Evolutionary conservation across 192 early-diverging fungal species (phyloP), one percentile per base, ranked within the genome.

Genomic region (Backusella psychrophila): DNA sequence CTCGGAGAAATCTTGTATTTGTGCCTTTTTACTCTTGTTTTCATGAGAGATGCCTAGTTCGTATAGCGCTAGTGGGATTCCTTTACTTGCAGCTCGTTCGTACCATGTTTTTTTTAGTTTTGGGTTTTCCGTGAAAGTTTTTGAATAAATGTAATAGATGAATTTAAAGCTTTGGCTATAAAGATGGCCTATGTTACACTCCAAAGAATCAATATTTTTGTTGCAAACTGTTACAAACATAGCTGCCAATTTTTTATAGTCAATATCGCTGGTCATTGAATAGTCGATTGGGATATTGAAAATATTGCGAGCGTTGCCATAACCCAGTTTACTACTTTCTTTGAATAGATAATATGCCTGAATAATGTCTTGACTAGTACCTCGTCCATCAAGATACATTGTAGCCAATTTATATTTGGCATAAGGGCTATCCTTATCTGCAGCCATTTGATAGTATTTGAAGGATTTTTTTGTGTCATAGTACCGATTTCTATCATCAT

Each of bases 361-460:
- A 0, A 21, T n/a, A 4, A 53, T 6, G 6, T 53, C 46, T 73
- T 74, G 46, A 67, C 53, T 46, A 73, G 68, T 79, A 81, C 79
- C 12, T 36, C 34, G 4, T 67, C 80, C 34, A 75, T 70, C 0
- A 33, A 33, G 33, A 33, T 33, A 33, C 21, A 38, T 14, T 70
- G 14, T 26, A 0, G 66, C 31, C 12, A 19, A 17, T 44, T 39
- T 19, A 36, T 21, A 38, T 46, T 26, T 42, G 19, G 35, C 23
- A n/a, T 21, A 21, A 0, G 69, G 0, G 23, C 7, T 41, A 23
- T 19, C 29, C 4, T 71, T 17, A 0, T 8, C 7, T 0, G 76
- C 72, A 7, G 72, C 73, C 41, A 69, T 74, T 53, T 59, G n/a
- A 59, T 73, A 81, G 34, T 77, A 78, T 3, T 35, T 53, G 39